Evolutionary conservation across 2,329 filamentous ascomycete species (phyloP).

Genomic region (Colletotrichum liriopes): DNA sequence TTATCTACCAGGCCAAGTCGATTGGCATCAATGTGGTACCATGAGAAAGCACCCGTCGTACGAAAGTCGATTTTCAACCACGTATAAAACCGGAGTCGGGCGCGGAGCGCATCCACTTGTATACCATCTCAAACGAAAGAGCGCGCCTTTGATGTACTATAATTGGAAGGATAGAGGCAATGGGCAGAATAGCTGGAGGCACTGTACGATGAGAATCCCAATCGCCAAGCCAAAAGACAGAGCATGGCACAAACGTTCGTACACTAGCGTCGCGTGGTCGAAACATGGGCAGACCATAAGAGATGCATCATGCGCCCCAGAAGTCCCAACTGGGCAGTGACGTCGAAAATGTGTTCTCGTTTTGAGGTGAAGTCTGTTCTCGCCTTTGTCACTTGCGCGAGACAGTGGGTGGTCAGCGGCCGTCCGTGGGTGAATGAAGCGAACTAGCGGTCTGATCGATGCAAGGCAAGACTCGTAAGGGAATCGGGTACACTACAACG

Average conservation of each 20-base stretch:
- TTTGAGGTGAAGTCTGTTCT: slow-evolving; percentile 31
- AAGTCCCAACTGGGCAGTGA: slow-evolving; percentile 14
- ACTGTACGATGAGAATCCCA: slow-evolving; percentile 38
- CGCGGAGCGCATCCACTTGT: slow-evolving; percentile 35
- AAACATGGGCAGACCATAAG: slow-evolving; percentile 4
- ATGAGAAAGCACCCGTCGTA: slow-evolving; percentile 51
- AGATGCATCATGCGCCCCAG: slow-evolving; percentile 10
- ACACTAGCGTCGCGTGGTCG: slow-evolving; percentile 31
- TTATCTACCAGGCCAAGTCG: slow-evolving; percentile 83
- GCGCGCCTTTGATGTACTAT: slow-evolving; percentile 36
- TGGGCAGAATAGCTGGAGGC: slow-evolving; percentile 21
- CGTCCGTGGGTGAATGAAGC: slow-evolving; percentile 24
- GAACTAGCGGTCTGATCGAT: slow-evolving; percentile 24
- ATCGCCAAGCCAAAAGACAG: slow-evolving; percentile 20
- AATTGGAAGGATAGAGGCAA: slow-evolving; percentile 18
- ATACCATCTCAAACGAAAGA: slow-evolving; percentile 36
- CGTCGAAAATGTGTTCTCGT: slow-evolving; percentile 17
- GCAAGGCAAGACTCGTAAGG: not conserved
- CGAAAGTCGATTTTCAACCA: slow-evolving; percentile 22
- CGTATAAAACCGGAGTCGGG: slow-evolving; percentile 34
- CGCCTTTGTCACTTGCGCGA: slow-evolving; percentile 1
- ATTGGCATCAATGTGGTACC: slow-evolving; percentile 81
- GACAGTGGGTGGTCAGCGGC: not conserved
- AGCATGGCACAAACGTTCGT: slow-evolving; percentile 10
- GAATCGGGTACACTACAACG: slow-evolving; percentile 1